These are phyloP conservation scores for Cunninghamia lanceolata DNA, from an alignment of 75 land plant species.

Conservation along the genomic window DNA sequence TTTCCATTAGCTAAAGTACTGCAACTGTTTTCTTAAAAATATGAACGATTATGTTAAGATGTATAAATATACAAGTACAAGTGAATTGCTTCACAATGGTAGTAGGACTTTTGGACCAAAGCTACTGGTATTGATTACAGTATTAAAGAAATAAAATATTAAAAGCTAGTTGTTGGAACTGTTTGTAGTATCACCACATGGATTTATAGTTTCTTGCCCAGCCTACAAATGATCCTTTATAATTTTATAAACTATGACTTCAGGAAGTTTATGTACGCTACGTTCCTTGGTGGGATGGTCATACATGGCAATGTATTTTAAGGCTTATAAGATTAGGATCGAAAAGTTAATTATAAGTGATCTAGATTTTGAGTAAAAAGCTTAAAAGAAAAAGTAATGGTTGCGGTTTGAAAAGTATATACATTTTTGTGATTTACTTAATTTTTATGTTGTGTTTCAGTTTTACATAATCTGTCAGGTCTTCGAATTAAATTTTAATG, in stretches of 20 bases:
- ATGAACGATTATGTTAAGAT: neutral
- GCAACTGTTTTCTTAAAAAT: neutral
- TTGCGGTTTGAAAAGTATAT: neutral
- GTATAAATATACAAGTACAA: neutral
- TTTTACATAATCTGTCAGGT: neutral
- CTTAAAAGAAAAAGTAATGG: neutral
- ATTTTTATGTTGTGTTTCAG: neutral
- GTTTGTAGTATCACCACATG: neutral
- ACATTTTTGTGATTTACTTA: neutral
- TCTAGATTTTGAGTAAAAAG: neutral
- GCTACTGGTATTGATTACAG: neutral
- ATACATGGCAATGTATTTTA: neutral
- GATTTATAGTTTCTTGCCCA: neutral
- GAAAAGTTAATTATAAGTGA: neutral
- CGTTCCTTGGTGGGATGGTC: neutral
- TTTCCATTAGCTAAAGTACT: neutral
- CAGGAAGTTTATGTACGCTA: neutral
- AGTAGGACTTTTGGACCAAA: neutral
- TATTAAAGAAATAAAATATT: neutral
- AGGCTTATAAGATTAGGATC: neutral
- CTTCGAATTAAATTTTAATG: neutral
- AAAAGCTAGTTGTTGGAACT: neutral
- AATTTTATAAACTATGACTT: neutral
- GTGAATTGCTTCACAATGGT: neutral
- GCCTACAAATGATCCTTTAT: neutral